Evolutionary conservation across 495 filamentous ascomycete genomes (phyloP), one percentile per base, ranked within the genome.

Genomic region (Trichodelitschia bisporula): DNA sequence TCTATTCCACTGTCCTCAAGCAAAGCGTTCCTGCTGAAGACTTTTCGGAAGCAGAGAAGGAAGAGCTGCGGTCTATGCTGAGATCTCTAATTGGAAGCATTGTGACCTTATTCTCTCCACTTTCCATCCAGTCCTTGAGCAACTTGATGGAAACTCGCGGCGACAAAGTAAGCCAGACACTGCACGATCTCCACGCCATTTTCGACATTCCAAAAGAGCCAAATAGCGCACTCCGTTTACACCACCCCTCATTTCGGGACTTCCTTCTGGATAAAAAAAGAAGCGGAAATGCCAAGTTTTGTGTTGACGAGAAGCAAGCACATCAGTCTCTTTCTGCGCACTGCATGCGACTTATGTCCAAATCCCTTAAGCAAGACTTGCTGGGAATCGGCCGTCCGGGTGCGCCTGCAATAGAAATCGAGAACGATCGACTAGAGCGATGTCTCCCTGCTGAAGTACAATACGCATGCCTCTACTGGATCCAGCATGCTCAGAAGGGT

Each of bases 181-280:
- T 25, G 12, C 8, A 25, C 21, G 21, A 25, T 12, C 21, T 25
- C 12, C 21, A 25, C 12, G 21, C 21, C 8, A 25, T 25, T 8
- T 12, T 25, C 8, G 21, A 25, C 21, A 25, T 25, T 25, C 21
- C 21, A 25, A 12, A 25, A 12, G 21, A 25, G 8, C 21, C 8
- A 25, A 8, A 25, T 12, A 25, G 8, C 21, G 12, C 21, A n/a
- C n/a, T n/a, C n/a, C n/a, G n/a, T n/a, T n/a, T n/a, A n/a, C n/a
- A n/a, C n/a, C n/a, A n/a, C n/a, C 21, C 21, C 21, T 25, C 21
- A 25, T 25, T 25, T 25, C 21, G 21, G 8, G 21, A 25, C 21
- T 25, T 25, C 21, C 21, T 25, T 12, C 21, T 25, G 8, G 21
- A 25, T 12, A 25, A 25, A 12, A 25, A 25, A 12, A 25, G 21